Evolutionary conservation across 352 stramenopile species (phyloP).

Genomic region (Lagenidium giganteum): DNA sequence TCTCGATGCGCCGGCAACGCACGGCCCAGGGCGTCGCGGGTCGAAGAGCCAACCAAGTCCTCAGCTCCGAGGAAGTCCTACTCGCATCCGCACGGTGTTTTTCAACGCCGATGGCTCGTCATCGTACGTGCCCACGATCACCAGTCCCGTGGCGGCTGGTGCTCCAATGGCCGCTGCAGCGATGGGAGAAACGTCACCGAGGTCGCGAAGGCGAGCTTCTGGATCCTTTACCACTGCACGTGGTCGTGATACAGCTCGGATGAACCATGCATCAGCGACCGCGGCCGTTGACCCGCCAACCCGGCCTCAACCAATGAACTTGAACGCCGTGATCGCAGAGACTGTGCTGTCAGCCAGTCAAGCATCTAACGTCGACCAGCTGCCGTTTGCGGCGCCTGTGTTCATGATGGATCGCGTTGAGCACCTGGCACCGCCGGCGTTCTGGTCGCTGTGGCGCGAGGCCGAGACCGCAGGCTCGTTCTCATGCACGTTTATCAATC

Average conservation of each 20-base stretch:
- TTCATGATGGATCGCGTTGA: slow-evolving; percentile 35
- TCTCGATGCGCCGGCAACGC: too few species aligned
- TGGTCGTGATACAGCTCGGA: too few species aligned
- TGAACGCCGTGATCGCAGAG: background rate
- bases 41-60: background rate
- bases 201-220: too few species aligned
- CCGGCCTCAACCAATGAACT: background rate
- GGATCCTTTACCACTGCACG: too few species aligned
- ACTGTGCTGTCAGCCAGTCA: slow-evolving; percentile 12
- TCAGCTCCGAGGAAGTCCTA: slow-evolving; percentile 9
- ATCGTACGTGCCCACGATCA: slow-evolving; percentile 2
- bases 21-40: slow-evolving; percentile 3
- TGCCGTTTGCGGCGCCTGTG: slow-evolving; percentile 56
- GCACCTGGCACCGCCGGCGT: slow-evolving; percentile 18
- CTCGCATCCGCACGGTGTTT: slow-evolving; percentile 25
- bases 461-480: slow-evolving; percentile 74
- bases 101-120: slow-evolving; percentile 35
- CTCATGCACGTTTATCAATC: slow-evolving; percentile 60
- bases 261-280: too few species aligned
- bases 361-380: slow-evolving; percentile 21
- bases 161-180: too few species aligned
- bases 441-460: slow-evolving; percentile 49
- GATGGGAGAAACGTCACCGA: too few species aligned
- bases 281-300: too few species aligned
- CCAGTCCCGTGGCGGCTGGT: too few species aligned